Evolutionary conservation across 1,139 yeast species (phyloP), one percentile per base, ranked within the genome.

Genomic region (Lodderomyces orthopsilosis): DNA sequence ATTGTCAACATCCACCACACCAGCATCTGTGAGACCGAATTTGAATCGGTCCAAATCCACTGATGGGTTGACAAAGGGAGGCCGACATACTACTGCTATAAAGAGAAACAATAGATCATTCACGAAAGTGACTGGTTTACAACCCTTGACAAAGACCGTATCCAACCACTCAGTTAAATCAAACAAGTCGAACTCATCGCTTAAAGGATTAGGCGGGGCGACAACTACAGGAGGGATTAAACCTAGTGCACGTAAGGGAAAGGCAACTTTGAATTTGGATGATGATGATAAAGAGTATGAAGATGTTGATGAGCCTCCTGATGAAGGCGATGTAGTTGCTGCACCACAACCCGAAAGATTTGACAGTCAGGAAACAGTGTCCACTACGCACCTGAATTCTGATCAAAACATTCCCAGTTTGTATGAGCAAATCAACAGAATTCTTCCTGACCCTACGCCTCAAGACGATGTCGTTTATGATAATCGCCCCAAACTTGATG

Each of bases 41-140:
- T 56, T 73, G 43, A 64, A 59, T 48, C 54, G 76, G 41, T 70
- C 76, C 10, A 72, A 70, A 46, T 70, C 76, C 2, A 65, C 76
- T 3, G 78, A 73, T 48, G 75, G 72, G 0, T 61, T 72, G 32
- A 49, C 61, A 6, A 57, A 61, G 40, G 51, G 58, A 19, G 45
- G 57, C 12, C 53, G 53, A 41, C 49, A 53, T 18, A 50, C 54
- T 5, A 49, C 54, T 3, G 53, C 61, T 23, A 58, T 62, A 35
- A 72, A 68, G 42, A 51, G 74, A 38, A 70, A 62, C 50, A 68
- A 62, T 47, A 54, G 74, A 17, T 70, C 75, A 4, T 61, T 61
- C 35, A 66, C 75, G 3, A 70, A 68, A 48, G 50, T 70, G 14
- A 47, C 66, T 0, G 66, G 65, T 1, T 50, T 71, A 15, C 74